phyloP scores from a whole-genome alignment of 441 rosid genomes.

The Codiaeum variegatum region DNA sequence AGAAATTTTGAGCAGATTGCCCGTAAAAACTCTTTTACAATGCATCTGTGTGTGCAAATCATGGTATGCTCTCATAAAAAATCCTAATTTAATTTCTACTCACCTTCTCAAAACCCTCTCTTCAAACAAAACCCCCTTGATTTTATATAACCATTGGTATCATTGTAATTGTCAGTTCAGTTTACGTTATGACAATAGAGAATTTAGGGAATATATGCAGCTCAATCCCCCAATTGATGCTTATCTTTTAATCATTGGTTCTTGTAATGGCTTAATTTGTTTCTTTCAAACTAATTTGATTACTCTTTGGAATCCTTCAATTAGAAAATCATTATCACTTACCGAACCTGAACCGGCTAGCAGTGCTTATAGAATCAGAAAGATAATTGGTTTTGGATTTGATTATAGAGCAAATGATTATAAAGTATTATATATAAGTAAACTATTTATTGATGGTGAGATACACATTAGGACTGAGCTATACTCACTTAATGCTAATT shows the following conservation, averaged over 20 bases:
- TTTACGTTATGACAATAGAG: not conserved
- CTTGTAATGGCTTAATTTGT: constrained; percentile 5
- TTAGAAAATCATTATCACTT: not conserved
- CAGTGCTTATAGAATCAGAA: too few relatives aligned
- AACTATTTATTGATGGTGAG: not conserved
- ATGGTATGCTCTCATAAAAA: constrained; percentile 12
- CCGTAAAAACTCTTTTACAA: not conserved
- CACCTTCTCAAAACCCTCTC: not conserved
- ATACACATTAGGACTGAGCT: not conserved
- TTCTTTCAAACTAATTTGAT: not conserved
- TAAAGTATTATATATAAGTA: constrained; percentile 5
- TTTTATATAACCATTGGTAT: not conserved
- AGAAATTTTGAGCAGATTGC: not conserved
- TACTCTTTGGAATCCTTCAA: constrained; percentile 9
- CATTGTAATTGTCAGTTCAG: too few relatives aligned
- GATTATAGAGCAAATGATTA: constrained; percentile 21
- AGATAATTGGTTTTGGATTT: constrained; percentile 28
- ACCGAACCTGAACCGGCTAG: not conserved
- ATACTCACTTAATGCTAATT: constrained; percentile 15
- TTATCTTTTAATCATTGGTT: not conserved
- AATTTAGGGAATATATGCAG: not conserved
- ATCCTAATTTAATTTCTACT: not conserved
- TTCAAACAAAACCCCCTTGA: not conserved
- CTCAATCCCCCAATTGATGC: not conserved
- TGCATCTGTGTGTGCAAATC: constrained; percentile 11